Percentiles rank a stretch among this genome's conserved stretches.
phyloP scores from a whole-genome alignment of 169 alveolate genomes.

The Plasmodium coatneyi region DNA sequence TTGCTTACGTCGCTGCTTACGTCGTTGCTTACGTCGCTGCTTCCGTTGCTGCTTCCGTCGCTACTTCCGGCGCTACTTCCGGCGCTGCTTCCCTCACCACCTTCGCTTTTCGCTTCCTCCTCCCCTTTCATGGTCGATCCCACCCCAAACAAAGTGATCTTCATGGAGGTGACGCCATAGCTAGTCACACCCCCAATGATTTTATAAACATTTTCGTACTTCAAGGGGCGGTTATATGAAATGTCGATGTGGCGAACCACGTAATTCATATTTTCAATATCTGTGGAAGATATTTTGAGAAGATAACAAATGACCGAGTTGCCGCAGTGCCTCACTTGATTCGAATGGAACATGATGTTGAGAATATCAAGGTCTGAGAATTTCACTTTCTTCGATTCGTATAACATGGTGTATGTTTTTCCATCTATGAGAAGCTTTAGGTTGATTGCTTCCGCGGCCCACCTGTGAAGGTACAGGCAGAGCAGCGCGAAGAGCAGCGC shows the following conservation, averaged over 20 bases:
- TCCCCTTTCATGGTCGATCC: neutral
- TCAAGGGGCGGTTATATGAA: neutral
- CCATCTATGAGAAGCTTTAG: neutral
- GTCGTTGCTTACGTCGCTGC: no score
- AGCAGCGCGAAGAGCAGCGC: neutral
- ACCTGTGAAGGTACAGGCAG: neutral
- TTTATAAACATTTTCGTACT: neutral
- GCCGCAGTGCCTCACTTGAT: neutral
- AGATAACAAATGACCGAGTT: slow-evolving; percentile 4
- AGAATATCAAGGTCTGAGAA: neutral
- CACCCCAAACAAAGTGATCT: neutral
- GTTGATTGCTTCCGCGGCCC: neutral
- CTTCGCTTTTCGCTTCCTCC: neutral
- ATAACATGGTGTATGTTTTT: neutral
- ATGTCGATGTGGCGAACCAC: slow-evolving; percentile 8
- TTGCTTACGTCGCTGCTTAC: neutral
- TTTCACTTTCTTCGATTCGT: neutral
- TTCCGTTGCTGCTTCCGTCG: neutral
- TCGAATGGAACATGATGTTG: neutral
- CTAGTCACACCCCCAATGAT: neutral
- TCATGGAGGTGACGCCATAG: neutral
- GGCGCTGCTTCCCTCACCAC: neutral
- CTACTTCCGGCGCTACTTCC: neutral
- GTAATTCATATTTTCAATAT: neutral
- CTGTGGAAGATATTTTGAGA: neutral